Evolutionary conservation across 2,329 filamentous ascomycete genomes (phyloP), one percentile per base, ranked within the genome.

Genomic region (Xylaria sp.): DNA sequence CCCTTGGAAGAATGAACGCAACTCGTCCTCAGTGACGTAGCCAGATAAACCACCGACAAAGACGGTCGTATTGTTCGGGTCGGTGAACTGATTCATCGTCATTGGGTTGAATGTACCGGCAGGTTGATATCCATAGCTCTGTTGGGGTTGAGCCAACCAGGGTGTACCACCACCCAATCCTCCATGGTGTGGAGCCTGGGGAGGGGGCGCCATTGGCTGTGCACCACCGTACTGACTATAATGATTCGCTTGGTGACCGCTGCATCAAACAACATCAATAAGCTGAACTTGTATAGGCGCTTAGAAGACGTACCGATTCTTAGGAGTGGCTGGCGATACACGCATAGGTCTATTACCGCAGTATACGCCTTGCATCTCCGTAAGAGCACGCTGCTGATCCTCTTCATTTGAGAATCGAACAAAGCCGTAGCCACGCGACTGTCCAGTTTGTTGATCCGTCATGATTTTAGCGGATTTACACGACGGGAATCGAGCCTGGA

Each of bases 381-480:
- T 91, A 25, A 99, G 87, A 71, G 96, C 95, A 70, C 94, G 93
- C 85, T 99, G 95, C 85, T 98, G 95, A 78, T 99, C 96, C 73
- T 90, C 89, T 84, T 98, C 95, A 74, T 97, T 93, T 60, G 93
- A 93, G 84, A 99, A 99, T 73, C 96, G 93, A 61, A 99, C 96
- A 77, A 99, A 99, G 55, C 96, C 96, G 78, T 99, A 99, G 65
- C 96, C 96, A 71, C 96, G 94, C 72, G 94, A 97, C 88, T 98
- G 95, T 75, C 96, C 96, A 72, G 92, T 97, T 83, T 98, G 96
- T 69, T 96, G 95, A 78, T 99, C 96, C 69, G 95, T 97, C 96
- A 99, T 99, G 83, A 99, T 99, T 88, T 99, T 99, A 78, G 96
- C 96, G 43, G 94, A 97, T 86, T 98, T 98, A 92, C 95, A 98